Base-by-base conservation (phyloP, 208 protist species). In the Wallacemonas rigidus region DNA sequence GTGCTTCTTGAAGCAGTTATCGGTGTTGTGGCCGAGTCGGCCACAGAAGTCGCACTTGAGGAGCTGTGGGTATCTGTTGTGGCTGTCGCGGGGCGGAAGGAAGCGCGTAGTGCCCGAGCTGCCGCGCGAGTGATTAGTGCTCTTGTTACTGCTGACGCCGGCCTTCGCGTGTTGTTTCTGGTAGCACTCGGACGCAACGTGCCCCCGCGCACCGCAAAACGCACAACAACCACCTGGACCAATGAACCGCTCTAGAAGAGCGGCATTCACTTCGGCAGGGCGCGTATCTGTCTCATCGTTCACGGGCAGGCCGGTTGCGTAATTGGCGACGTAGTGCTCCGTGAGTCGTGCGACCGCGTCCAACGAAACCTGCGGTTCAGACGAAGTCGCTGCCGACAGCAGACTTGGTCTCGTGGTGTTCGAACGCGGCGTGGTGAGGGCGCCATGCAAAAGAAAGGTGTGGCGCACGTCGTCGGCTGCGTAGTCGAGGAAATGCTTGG, bases 401-500 rank as follows among this genome's bases (percentile, higher is more conserved):
- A 1, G 5, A 6, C 44, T 63, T 15, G 11, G 1, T 7, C 26
- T 12, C 36, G 38, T 43, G 48, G 47, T 6, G 51, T 12, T 6
- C 9, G 9, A 12, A n/a, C 15, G 15, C 14, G 51, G 15, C 14
- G 51, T 40, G n/a, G 44, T n/a, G 67, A 53, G 88, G 67, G 55
- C 12, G 64, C 69, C 35, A 57, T 78, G 74, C n/a, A 95, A 78
- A 17, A 96, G 80, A 26, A 89, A 74, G 43, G 93, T 96, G 69
- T 97, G 89, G 9, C 93, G 93, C 56, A 96, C 91, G 65, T 97
- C 93, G 62, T 86, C 88, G 3, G 93, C 93, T 5, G 93, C 93
- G 62, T 97, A 97, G 72, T 91, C 86, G 14, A 97, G 77, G 64
- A 96, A 95, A 68, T 97, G 93, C 14, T 76, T 69, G 26, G 93